Base-by-base conservation (phyloP, 805 yeast genomes). In the Pichia cabralensis region DNA sequence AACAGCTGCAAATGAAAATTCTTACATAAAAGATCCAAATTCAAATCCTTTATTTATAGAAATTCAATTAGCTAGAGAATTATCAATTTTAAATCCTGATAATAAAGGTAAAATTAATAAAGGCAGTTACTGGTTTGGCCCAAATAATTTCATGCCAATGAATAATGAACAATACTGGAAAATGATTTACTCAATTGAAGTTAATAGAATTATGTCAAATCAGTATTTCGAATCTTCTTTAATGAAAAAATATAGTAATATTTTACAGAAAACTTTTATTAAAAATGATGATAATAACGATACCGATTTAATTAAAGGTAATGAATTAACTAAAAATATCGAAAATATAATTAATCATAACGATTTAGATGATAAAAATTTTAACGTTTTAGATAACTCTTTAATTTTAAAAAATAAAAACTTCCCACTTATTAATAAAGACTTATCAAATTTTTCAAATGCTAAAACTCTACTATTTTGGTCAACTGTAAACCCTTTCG, bases 71-170 rank as follows among this genome's bases (percentile, higher is more conserved):
- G 58, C 57, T 7, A 39, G 52, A 27, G 37, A 39, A 24, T 30
- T 40, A 17, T 26, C 39, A 8, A 21, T 36, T 9, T 31, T 42
- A 15, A 31, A 47, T 69, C 19, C 43, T 45, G 25, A 56, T 52
- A 39, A 55, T 53, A 28, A 71, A 67, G 22, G 62, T 53, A 31
- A 18, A 20, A 24, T 25, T 5, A 32, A 33, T 18, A 50, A 46
- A 11, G 65, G 69, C 11, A 55, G 58, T 36, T 58, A 63, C 52
- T 72, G 73, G 74, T 62, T 53, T 43, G 78, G 78, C 0, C 75
- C 75, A 10, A 54, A 54, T 32, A 50, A 60, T 27, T 65, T 59
- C 48, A 53, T 48, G 42, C 76, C 77, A 2, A 67, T 71, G 74
- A 47, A 45, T 22, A 47, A 48, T 20, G 39, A 40, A 25, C 46